Evolutionary conservation across 805 yeast species (phyloP).

Genomic region (Metschnikowia vanudenii): DNA sequence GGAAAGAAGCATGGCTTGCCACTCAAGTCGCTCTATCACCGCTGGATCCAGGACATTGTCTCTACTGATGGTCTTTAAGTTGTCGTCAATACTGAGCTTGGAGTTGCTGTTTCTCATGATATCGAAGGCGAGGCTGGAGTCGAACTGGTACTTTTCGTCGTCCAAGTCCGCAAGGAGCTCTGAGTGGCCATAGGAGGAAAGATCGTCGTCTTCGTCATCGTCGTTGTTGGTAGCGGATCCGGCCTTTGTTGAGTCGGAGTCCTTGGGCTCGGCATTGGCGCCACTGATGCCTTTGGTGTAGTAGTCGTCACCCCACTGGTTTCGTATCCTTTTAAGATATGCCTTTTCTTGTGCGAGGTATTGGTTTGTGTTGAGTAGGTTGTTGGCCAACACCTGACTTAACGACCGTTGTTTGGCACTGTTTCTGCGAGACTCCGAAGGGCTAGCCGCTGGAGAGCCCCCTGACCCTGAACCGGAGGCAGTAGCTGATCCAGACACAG

Average conservation of each 20-base stretch:
- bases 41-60: slow-evolving; percentile 45
- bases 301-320: slow-evolving; percentile 65
- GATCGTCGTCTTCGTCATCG: slow-evolving; percentile 31
- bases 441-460: too few species aligned
- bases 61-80: slow-evolving; percentile 35
- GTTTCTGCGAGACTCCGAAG: slow-evolving; percentile 12
- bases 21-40: slow-evolving; percentile 78
- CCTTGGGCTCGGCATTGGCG: slow-evolving; percentile 25
- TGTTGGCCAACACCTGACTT: slow-evolving; percentile 18
- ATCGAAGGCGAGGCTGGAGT: slow-evolving; percentile 40
- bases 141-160: slow-evolving; percentile 48
- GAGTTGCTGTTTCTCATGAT: slow-evolving; percentile 30
- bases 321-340: slow-evolving; percentile 60
- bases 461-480: too few species aligned
- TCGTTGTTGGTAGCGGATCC: slow-evolving; percentile 19
- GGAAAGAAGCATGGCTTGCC: slow-evolving; percentile 91
- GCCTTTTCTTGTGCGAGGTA: slow-evolving; percentile 65
- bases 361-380: slow-evolving; percentile 28
- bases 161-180: slow-evolving; percentile 41
- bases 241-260: slow-evolving; percentile 5
- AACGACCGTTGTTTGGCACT: slow-evolving; percentile 13
- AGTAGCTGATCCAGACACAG: too few species aligned
- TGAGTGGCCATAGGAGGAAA: slow-evolving; percentile 14
- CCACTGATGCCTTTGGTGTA: slow-evolving; percentile 64
- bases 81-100: slow-evolving; percentile 28